These are phyloP conservation scores for Boeremia lycopersici DNA, from an alignment of 2,329 filamentous ascomycete genomes.

Conservation along the genomic window DNA sequence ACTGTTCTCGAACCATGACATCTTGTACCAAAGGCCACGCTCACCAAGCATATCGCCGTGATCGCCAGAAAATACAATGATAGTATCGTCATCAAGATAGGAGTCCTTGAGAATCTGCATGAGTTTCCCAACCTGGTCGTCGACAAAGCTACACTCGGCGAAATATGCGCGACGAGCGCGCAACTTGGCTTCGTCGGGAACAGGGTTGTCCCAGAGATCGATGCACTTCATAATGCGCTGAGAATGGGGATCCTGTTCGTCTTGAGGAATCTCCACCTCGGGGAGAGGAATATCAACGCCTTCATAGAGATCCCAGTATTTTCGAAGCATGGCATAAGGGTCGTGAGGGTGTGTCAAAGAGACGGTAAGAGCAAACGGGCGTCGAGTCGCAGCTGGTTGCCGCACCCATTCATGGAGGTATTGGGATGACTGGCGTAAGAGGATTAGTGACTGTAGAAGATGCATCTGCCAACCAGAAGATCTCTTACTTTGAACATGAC, in stretches of 20 bases:
- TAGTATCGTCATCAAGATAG: conserved; percentile 81
- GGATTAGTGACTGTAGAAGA: conserved; percentile 69
- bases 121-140: conserved; percentile 87
- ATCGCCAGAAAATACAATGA: conserved; percentile 90
- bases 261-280: conserved; percentile 75
- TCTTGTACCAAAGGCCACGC: conserved; percentile 94
- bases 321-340: conserved; percentile 90
- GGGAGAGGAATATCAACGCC: conserved; percentile 85
- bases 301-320: conserved; percentile 93
- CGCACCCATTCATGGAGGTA: conserved; percentile 91
- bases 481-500: conserved; percentile 76
- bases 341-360: conserved; percentile 95
- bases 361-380: conserved; percentile 85
- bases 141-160: conserved; percentile 89
- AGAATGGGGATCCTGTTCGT: conserved; percentile 85
- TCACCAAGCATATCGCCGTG: conserved; percentile 97
- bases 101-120: conserved; percentile 79
- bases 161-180: conserved; percentile 88
- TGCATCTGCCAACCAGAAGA: neutral
- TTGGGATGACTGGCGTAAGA: conserved; percentile 66
- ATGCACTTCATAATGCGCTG: conserved; percentile 84
- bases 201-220: conserved; percentile 82
- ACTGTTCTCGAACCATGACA: conserved; percentile 94
- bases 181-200: conserved; percentile 85
- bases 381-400: conserved; percentile 70